phyloP scores from a whole-genome alignment of 2,329 filamentous ascomycete species.

The Cyphellophora attinorum region DNA sequence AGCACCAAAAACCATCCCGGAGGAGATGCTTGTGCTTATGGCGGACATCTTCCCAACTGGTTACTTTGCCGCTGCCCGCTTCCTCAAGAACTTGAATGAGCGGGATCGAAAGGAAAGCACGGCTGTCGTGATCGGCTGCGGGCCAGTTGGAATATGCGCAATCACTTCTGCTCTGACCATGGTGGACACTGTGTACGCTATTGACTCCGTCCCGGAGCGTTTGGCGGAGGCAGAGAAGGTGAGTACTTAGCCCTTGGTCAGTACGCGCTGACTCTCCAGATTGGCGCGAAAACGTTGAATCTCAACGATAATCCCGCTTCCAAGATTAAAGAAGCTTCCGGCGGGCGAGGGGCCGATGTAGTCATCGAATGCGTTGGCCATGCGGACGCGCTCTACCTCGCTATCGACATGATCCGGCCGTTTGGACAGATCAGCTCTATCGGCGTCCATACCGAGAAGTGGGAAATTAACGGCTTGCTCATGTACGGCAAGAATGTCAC shows the following conservation, averaged over 20 bases:
- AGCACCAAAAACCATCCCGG: constrained; percentile 27
- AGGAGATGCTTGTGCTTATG: constrained; percentile 23
- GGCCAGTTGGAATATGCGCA: constrained; percentile 57
- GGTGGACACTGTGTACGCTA: constrained; percentile 51
- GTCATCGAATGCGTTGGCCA: constrained; percentile 19
- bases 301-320: constrained; percentile 49
- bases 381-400: constrained; percentile 17
- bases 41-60: constrained; percentile 21
- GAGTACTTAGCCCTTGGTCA: too few species aligned
- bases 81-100: constrained; percentile 17
- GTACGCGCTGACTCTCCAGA: too few species aligned
- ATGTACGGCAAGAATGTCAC: constrained; percentile 20
- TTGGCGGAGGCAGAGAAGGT: constrained; percentile 49
- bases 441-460: constrained; percentile 18
- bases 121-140: constrained; percentile 56
- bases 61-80: constrained; percentile 17
- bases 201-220: constrained; percentile 53
- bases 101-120: constrained; percentile 20
- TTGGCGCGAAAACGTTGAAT: constrained; percentile 52
- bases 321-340: constrained; percentile 50
- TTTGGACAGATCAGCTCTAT: constrained; percentile 18
- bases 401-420: constrained; percentile 18
- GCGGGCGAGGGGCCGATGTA: constrained; percentile 59
- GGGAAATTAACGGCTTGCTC: constrained; percentile 13
- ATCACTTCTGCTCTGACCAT: constrained; percentile 56